Evolutionary conservation across 2,329 filamentous ascomycete species (phyloP), one percentile per base, ranked within the genome.

Genomic region (Calonectria henricotiae): DNA sequence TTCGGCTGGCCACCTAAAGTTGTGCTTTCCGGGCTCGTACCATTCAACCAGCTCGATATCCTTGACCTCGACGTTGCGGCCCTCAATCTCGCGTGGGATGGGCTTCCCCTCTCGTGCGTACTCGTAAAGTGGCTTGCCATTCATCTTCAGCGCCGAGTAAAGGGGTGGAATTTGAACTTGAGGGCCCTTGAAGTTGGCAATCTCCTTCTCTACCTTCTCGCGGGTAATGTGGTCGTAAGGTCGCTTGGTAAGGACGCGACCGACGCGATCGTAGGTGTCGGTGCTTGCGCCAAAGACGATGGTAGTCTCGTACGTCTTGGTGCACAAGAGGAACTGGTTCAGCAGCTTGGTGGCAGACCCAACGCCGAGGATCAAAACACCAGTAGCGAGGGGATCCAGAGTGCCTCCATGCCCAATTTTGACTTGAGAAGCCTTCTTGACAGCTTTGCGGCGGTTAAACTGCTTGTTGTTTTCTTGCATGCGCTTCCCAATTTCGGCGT

Each of bases 371-470:
- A 98, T 95, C 61, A 99, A 88, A 27, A 99, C 94, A 54, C 96
- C 96, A 1, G 95, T 98, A 9, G 96, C 96, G 77, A 98, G 88
- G 30, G 96, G 96, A 79, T 99, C 96, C 20, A 99, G 89, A 1
- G 96, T 99, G 49, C 96, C 96, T 71, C 96, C 96, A 84, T 99
- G 96, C 39, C 96, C 96, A 79, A 98, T 93, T 86, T 98, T 99
- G 76, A 98, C 92, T 72, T 94, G 90, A 5, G 92, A 81, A 1
- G 88, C 85, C 75, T 88, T 88, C 80, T 90, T 89, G 72, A 87
- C 86, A 55, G 83, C 84, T 73, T 85, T 84, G 71, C 90, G 88
- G 70, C 91, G 89, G 75, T 88, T 86, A 75, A 88, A 87, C 79
- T 92, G 89, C 68, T 86, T 85, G 68, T 88, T 85, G 69, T 84